phyloP scores from a whole-genome alignment of 2,329 filamentous ascomycete species.

The Exophiala aquamarina region DNA sequence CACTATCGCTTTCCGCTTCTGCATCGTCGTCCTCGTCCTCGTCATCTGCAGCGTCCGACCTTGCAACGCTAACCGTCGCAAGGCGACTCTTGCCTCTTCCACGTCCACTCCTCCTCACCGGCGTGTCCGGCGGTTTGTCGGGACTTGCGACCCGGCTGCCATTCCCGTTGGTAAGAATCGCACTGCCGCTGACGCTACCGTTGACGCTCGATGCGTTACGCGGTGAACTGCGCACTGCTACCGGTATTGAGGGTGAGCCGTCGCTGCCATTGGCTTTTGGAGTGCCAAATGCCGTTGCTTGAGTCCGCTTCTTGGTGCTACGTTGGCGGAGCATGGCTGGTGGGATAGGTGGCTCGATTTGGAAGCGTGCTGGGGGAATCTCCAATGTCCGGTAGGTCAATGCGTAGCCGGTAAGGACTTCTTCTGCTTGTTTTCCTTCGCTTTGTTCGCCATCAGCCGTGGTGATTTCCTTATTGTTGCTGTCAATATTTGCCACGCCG shows the following conservation, averaged over 20 bases:
- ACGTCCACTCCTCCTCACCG: conserved; percentile 23
- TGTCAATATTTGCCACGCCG: conserved; percentile 19
- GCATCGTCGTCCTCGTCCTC: conserved; percentile 11
- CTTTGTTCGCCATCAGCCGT: not conserved
- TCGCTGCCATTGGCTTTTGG: conserved; percentile 10
- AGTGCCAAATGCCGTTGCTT: conserved; percentile 16
- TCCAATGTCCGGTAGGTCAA: conserved; percentile 23
- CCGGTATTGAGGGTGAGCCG: conserved; percentile 6
- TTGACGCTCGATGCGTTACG: conserved; percentile 20
- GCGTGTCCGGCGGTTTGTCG: conserved; percentile 14
- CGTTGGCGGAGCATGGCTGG: conserved; percentile 26
- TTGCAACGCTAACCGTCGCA: not conserved
- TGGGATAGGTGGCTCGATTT: conserved; percentile 30
- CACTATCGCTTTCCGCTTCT: conserved; percentile 7
- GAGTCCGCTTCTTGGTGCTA: conserved; percentile 23
- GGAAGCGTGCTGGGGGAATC: conserved; percentile 27
- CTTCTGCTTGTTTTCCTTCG: conserved; percentile 1
- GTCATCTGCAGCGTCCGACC: conserved; percentile 1
- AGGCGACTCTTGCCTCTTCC: conserved; percentile 13
- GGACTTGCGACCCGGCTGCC: conserved; percentile 12
- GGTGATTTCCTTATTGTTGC: not conserved
- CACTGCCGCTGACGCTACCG: conserved; percentile 11
- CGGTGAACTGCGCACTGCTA: conserved; percentile 25
- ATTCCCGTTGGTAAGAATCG: not conserved
- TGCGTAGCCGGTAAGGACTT: conserved; percentile 24